Evolutionary conservation across 2,329 filamentous ascomycete genomes (phyloP).

Genomic region (Cryphonectria japonica): DNA sequence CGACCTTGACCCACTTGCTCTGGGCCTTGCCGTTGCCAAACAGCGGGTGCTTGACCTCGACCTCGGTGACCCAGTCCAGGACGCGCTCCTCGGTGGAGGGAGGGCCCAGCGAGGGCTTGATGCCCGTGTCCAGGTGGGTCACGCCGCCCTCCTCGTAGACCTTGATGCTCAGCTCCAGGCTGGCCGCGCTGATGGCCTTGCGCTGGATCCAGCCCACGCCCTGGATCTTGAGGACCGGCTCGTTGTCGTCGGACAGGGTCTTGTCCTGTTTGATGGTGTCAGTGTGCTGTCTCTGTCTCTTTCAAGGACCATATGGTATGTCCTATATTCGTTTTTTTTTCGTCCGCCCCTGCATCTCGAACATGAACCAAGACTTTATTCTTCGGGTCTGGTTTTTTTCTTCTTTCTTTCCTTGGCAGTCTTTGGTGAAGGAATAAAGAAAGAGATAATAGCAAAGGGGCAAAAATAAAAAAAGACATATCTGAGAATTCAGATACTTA

Average conservation of each 20-base stretch:
- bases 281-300: not conserved
- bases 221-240: conserved; percentile 31
- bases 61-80: conserved; percentile 28
- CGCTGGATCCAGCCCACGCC: conserved; percentile 32
- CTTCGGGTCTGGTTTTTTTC: too few relatives aligned
- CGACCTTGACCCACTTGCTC: conserved; percentile 26
- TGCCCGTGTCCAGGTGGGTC: conserved; percentile 30
- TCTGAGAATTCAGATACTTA: not conserved
- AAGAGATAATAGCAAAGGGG: not conserved
- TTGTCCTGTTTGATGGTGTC: conserved; percentile 14
- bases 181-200: conserved; percentile 31
- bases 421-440: too few relatives aligned
- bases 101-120: conserved; percentile 30
- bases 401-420: too few relatives aligned
- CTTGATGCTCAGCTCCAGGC: conserved; percentile 29
- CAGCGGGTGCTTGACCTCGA: conserved; percentile 31
- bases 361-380: too few relatives aligned
- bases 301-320: not conserved
- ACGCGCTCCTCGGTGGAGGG: conserved; percentile 29
- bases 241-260: conserved; percentile 30
- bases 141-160: conserved; percentile 28
- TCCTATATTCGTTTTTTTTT: not conserved
- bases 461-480: not conserved
- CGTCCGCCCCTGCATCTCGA: not conserved
- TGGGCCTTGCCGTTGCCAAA: conserved; percentile 31